Evolutionary conservation across 2,329 filamentous ascomycete species (phyloP), one percentile per base, ranked within the genome.

Genomic region (Talaromyces marneffei): DNA sequence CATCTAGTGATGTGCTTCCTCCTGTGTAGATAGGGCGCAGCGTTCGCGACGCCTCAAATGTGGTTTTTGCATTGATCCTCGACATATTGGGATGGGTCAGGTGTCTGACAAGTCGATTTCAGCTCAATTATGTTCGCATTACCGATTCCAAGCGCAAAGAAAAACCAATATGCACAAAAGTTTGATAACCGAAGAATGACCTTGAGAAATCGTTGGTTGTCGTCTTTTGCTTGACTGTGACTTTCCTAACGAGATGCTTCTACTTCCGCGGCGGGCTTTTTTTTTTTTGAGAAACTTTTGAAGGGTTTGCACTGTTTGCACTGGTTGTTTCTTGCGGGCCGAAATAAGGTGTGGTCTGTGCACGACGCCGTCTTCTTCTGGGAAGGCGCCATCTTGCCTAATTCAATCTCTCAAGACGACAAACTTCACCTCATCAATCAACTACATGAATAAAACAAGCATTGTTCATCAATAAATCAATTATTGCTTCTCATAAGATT

Each of bases 11-110:
- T 62, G 96, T 87, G 66, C 90, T 88, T 46, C 94, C 94, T 59
- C 94, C 94, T 1, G 93, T 96, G 72, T 94, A 97, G 55, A 97
- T 93, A 20, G 94, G 94, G 69, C 92, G 90, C 60, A 99, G 89
- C 53, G 91, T 90, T 70, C 89, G 86, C 66, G 84, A 84, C 62
- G 89, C 85, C 71, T 95, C 90, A 75, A 97, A 99, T 3, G 93
- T 96, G 62, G 92, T 97, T 81, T 92, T 95, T 68, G 82, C 75
- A 42, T 78, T 79, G 64, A 82, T 76, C 74, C 83, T 82, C 70
- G 83, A 83, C 67, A 77, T 77, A 56, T 65, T 65, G 54, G 57
- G 53, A 29, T n/a, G 33, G 52, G 46, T 48, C 57, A 44, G 50
- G n/a, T 55, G 20, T 25, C 58, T 54, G 48, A 54, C 48, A 46